Base-by-base conservation (phyloP, 139 green algal species). In the Tetradesmus obliquus region DNA sequence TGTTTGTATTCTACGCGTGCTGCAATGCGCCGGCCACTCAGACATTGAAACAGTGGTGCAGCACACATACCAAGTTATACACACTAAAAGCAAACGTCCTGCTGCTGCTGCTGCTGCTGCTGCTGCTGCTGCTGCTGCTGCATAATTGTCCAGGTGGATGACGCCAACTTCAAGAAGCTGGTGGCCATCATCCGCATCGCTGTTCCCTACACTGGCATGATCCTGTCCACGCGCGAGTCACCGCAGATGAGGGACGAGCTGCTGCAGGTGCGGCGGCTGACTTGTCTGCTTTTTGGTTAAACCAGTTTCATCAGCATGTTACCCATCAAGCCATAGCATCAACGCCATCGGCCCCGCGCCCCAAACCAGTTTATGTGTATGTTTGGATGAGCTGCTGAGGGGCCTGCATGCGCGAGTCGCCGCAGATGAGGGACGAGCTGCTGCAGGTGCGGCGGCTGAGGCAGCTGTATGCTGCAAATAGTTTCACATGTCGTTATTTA, bases 191-290 rank as follows among this genome's bases (percentile, higher is more conserved):
- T 97, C 58, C 93, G 95, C 76, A 95, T 96, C 15, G 95, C 94
- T 4, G 95, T 97, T 90, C 95, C 95, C 22, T 97, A 96, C 94
- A 97, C 95, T 2, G 95, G 95, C 84, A 97, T 97, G 95, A 97
- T 97, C 72, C 93, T 97, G 24, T 94, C 88, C 74, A 97, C 94
- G 20, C 88, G 95, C 88, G 95, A 97, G 89, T 93, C 85, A 0
- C 89, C 95, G 10, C 93, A 95, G 84, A 97, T 97, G 95, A 91
- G 93, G 54, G 88, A 87, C 1, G 91, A 95, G 89, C 93, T 97
- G 86, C 93, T 97, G 57, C n/a, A 88, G 55, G 91, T 96, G 87
- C 22, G 79, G 24, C 45, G 53, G 1, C 9, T 9, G 76, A 13
- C 1, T 82, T 82, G 3, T 57, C 9, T 3, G 66, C 15, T 76